Evolutionary conservation across 2,329 filamentous ascomycete genomes (phyloP), one percentile per base, ranked within the genome.

Genomic region (Immersiporthe knoxdaviesiana): DNA sequence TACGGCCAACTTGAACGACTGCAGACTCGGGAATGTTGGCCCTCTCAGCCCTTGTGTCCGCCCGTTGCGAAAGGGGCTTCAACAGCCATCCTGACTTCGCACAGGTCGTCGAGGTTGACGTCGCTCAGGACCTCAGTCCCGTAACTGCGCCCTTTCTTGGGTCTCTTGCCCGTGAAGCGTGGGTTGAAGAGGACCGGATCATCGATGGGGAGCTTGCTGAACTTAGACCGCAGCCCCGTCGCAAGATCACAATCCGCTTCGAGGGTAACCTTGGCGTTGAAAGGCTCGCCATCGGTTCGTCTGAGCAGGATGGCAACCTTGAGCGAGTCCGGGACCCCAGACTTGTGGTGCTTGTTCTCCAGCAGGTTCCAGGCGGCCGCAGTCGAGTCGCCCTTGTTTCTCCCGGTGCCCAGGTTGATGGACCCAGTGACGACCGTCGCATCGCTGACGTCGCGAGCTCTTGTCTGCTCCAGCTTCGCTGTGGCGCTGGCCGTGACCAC

Each of bases 311-410:
- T 63, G 21, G 60, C 35, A 44, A 63, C 60, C 14, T 41, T 47
- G 21, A 63, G 18, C 5, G 35, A 24, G 14, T 47, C 39, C 21
- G 39, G 35, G 24, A 63, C 60, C 2, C 60, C 60, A 4, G 60
- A 8, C 60, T 63, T 63, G 39, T 24, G 60, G 4, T n/a, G 35
- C 37, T 63, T 63, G 14, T 63, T 63, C n/a, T 63, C 60, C 32
- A 44, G 18, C 18, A 63, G n/a, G 16, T 47, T 47, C 60, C 60
- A 63, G 8, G 60, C 60, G 6, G 60, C 60, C 21, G 39, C 60
- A 14, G 60, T 63, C n/a, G 60, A 63, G 35, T 63, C 60, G 60
- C 60, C 60, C 60, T 32, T 44, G 60, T 63, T 63, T n/a, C 18
- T 24, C 8, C 60, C 60, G 6, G 35, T 63, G 24, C 60, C 60